Evolutionary conservation across 805 yeast genomes (phyloP), one percentile per base, ranked within the genome.

Genomic region (Blastobotrys attinorum): DNA sequence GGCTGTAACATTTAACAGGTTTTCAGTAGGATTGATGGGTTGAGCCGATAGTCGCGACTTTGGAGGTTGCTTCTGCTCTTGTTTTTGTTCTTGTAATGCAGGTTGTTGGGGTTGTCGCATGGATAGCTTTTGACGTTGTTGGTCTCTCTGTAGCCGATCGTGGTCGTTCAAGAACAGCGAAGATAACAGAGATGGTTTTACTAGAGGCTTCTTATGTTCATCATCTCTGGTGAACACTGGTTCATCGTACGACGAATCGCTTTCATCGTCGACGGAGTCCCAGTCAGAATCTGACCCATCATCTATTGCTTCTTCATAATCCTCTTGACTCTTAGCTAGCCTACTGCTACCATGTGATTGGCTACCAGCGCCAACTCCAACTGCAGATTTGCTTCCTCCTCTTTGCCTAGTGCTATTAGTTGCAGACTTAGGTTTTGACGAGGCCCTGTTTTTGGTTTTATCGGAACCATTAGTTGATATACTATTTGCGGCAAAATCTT

Each of bases 221-320:
- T 54, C 53, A 43, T 62, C 52, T 20, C 57, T 54, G 34, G 61
- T 57, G 49, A 58, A 49, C 20, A 53, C 40, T 35, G 57, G 42
- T 40, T 62, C 63, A 38, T 58, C 64, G 42, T 55, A 53, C 2
- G 59, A 53, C 4, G 58, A 52, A 13, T 53, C 59, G 20, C 56
- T 56, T 31, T 58, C 63, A 22, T 63, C 68, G 25, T 53, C 60
- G 7, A 61, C 64, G 3, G 65, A 60, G 43, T 62, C 68, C 68
- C 68, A 64, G 25, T 55, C 64, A 2, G 62, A 61, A 18, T 60
- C 66, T 31, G 58, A 60, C 7, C 52, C 60, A 34, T 55, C 55
- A 29, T 54, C 54, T 13, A 44, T 47, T 36, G 48, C 53, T 18
- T 49, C 48, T 10, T 50, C 53, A 21, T 48, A 51, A 15, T 50